Evolutionary conservation across 108 stramenopile genomes (phyloP).

Genomic region (Cyclostephanos tholiformis): DNA sequence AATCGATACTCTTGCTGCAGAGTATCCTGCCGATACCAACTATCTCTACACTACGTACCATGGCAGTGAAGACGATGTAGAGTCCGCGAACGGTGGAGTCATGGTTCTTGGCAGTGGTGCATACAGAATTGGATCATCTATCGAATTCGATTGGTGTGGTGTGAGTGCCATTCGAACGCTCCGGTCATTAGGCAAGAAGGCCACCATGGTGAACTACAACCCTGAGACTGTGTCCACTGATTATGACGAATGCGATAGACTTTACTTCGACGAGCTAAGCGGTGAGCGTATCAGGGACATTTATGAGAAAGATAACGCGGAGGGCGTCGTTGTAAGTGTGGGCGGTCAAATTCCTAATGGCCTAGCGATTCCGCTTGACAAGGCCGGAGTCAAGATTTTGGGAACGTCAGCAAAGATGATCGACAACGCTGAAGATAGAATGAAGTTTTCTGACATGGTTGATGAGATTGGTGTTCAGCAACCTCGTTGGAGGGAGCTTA

Average conservation of each 20-base stretch:
- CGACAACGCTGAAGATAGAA: conserved; percentile 97
- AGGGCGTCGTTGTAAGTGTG: conserved; percentile 92
- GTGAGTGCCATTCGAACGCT: conserved; percentile 95
- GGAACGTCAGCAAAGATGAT: conserved; percentile 95
- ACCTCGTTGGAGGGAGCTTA: conserved; percentile 95
- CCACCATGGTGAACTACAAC: conserved; percentile 98
- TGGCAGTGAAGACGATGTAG: conserved; percentile 92
- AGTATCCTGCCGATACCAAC: conserved; percentile 98
- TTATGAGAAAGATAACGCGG: conserved; percentile 86
- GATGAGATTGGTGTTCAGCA: conserved; percentile 97
- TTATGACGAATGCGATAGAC: conserved; percentile 98
- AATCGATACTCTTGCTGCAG: conserved; percentile 99
- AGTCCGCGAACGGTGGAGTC: conserved; percentile 79
- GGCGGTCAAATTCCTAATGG: conserved; percentile 98
- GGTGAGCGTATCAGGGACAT: conserved; percentile 95
- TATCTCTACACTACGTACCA: conserved; percentile 98
- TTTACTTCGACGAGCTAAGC: conserved; percentile 98
- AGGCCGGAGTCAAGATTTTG: conserved; percentile 91
- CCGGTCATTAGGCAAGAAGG: conserved; percentile 85
- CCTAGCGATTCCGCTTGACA: conserved; percentile 90
- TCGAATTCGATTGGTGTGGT: conserved; percentile 99
- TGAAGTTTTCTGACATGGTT: conserved; percentile 95
- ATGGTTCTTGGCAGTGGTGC: conserved; percentile 97
- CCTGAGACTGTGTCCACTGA: conserved; percentile 99
- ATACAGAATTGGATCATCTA: conserved; percentile 97